Evolutionary conservation across 2,329 filamentous ascomycete species (phyloP).

Genomic region (Aspergillus arachidicola): DNA sequence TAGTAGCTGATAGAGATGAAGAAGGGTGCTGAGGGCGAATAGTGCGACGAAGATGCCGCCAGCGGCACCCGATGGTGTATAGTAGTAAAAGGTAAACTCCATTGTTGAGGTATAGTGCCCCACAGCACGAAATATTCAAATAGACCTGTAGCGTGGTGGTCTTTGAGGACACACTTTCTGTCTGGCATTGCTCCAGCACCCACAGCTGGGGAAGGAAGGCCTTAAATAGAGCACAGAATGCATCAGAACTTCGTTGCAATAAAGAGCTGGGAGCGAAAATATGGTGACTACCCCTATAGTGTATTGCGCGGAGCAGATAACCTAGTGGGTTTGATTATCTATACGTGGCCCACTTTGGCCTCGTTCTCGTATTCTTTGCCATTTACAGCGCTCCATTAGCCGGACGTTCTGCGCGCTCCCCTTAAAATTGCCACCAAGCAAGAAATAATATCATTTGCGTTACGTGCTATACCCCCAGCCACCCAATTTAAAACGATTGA

Average conservation of each 20-base stretch:
- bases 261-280: background rate
- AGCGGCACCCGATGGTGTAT: conserved; percentile 25
- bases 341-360: background rate
- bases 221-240: background rate
- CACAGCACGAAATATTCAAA: background rate
- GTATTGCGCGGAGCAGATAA: background rate
- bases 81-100: conserved; percentile 28
- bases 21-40: conserved; percentile 25
- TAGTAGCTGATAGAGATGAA: conserved; percentile 29
- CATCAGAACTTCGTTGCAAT: background rate
- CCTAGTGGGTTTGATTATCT: background rate
- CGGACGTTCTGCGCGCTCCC: background rate
- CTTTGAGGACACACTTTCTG: background rate
- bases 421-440: background rate
- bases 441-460: too few species aligned
- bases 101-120: background rate
- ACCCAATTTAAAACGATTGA: too few species aligned
- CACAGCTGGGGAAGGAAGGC: background rate
- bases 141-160: background rate
- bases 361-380: background rate
- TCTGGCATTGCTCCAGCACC: background rate
- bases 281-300: background rate
- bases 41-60: conserved; percentile 27
- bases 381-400: background rate
- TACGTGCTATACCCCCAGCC: too few species aligned